phyloP scores from a whole-genome alignment of 768 basidiomycete genomes.

The Suillus tomentosus region DNA sequence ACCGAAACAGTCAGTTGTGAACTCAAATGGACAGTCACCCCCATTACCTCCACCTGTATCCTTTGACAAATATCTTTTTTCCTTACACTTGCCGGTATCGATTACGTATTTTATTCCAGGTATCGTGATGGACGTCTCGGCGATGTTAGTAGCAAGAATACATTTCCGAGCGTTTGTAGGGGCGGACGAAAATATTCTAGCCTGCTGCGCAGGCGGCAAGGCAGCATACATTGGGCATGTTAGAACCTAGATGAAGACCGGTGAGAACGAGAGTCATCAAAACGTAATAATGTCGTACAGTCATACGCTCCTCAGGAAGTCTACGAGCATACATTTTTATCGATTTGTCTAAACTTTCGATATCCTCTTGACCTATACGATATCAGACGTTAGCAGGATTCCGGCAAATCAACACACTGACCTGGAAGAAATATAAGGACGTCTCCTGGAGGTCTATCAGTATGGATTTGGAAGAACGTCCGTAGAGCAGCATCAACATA shows the following conservation, averaged over 20 bases:
- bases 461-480: constrained; percentile 93
- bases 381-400: constrained; percentile 1
- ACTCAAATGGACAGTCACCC: neutral
- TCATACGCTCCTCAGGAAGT: constrained; percentile 57
- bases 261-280: constrained; percentile 10
- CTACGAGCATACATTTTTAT: constrained; percentile 69
- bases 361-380: constrained; percentile 87
- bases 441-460: constrained; percentile 78
- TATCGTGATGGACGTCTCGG: constrained; percentile 97
- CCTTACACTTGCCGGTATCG: constrained; percentile 95
- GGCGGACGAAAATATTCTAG: constrained; percentile 71
- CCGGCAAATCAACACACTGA: constrained; percentile 24
- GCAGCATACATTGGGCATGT: constrained; percentile 86
- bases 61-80: constrained; percentile 81
- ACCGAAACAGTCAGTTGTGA: constrained; percentile 4
- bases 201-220: constrained; percentile 75
- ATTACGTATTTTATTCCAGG: constrained; percentile 95
- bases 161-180: constrained; percentile 79
- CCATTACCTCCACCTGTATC: constrained; percentile 64
- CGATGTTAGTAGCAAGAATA: constrained; percentile 96
- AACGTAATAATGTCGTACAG: constrained; percentile 39
- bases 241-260: constrained; percentile 52
- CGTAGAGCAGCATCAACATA: constrained; percentile 89
- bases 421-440: constrained; percentile 94
- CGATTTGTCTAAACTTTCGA: constrained; percentile 81